Evolutionary conservation across 2,329 filamentous ascomycete genomes (phyloP).

Genomic region (Cladophialophora yegresii): DNA sequence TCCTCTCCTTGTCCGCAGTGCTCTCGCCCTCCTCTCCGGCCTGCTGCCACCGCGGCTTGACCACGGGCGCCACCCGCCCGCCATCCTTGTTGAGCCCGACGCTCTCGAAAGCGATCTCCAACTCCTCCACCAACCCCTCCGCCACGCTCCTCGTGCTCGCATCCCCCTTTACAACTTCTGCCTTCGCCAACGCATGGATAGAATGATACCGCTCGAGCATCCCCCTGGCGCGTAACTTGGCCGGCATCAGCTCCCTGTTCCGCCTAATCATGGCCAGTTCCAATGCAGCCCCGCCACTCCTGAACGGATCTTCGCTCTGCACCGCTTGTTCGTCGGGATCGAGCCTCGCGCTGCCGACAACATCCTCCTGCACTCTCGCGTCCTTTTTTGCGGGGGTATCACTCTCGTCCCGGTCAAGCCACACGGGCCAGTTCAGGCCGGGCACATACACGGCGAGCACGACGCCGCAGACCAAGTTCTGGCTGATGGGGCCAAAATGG

Average conservation of each 20-base stretch:
- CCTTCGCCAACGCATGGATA: slow-evolving; percentile 23
- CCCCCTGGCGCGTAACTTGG: slow-evolving; percentile 18
- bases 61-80: slow-evolving; percentile 8
- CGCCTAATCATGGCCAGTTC: slow-evolving; percentile 23
- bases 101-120: slow-evolving; percentile 26
- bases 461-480: slow-evolving; percentile 71
- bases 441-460: slow-evolving; percentile 74
- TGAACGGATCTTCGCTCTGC: slow-evolving; percentile 18
- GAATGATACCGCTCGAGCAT: slow-evolving; percentile 18
- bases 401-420: slow-evolving; percentile 48
- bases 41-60: neutral
- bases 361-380: slow-evolving; percentile 35
- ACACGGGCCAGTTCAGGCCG: slow-evolving; percentile 48
- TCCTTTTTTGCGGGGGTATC: slow-evolving; percentile 40
- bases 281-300: slow-evolving; percentile 19
- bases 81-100: slow-evolving; percentile 27
- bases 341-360: slow-evolving; percentile 29
- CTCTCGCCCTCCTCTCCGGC: neutral
- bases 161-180: slow-evolving; percentile 24
- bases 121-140: slow-evolving; percentile 24
- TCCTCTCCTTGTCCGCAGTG: slow-evolving; percentile 15
- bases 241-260: slow-evolving; percentile 16
- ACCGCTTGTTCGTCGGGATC: slow-evolving; percentile 25
- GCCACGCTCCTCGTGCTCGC: slow-evolving; percentile 27
- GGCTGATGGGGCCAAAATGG: slow-evolving; percentile 80